phyloP scores from a whole-genome alignment of 768 basidiomycete species.

The Xerocomellus amylosporus region DNA sequence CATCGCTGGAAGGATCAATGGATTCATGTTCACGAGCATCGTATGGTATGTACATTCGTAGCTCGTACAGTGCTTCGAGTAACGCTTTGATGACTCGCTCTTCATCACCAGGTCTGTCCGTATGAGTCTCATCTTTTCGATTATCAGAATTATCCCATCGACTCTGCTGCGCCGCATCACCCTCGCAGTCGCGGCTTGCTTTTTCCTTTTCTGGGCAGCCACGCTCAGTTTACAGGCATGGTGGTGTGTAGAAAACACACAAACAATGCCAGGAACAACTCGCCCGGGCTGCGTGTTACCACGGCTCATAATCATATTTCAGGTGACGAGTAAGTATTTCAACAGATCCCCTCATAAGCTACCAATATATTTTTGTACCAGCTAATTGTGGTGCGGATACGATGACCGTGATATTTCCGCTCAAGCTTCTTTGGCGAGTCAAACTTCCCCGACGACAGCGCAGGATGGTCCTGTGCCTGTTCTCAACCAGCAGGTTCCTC shows the following conservation, averaged over 20 bases:
- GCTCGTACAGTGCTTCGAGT: neutral
- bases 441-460: slow-evolving; percentile 13
- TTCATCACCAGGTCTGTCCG: slow-evolving; percentile 19
- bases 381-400: slow-evolving; percentile 6
- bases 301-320: slow-evolving; percentile 1
- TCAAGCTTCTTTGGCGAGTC: slow-evolving; percentile 17
- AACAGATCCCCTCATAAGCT: too few species aligned
- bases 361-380: neutral
- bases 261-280: neutral
- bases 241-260: slow-evolving; percentile 3
- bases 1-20: too few species aligned
- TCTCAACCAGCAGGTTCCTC: slow-evolving; percentile 7
- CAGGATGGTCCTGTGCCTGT: slow-evolving; percentile 14
- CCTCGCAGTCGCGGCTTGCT: neutral
- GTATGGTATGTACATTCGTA: slow-evolving; percentile 8
- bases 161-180: neutral
- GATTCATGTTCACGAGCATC: neutral
- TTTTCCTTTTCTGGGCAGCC: slow-evolving; percentile 2
- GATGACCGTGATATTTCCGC: neutral
- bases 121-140: slow-evolving; percentile 14
- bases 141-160: slow-evolving; percentile 7
- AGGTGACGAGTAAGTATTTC: slow-evolving; percentile 3
- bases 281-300: neutral
- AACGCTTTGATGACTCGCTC: neutral
- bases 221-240: slow-evolving; percentile 7